Evolutionary conservation across 1,284 basidiomycete species (phyloP).

Genomic region (Sanguinoderma infundibulare): DNA sequence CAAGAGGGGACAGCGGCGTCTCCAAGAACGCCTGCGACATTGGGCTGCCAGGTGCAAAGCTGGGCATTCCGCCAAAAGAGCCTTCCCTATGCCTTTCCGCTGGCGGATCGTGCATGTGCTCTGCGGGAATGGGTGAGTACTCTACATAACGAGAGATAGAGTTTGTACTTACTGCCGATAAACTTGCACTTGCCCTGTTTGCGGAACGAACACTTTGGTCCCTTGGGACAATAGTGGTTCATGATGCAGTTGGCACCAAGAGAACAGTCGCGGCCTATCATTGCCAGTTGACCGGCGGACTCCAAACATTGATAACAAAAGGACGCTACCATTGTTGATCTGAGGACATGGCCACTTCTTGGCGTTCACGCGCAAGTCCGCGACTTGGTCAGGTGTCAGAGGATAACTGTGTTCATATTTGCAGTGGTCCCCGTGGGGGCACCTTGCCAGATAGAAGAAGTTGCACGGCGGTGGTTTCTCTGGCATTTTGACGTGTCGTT

Average conservation of each 20-base stretch:
- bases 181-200: slow-evolving; percentile 43
- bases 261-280: slow-evolving; percentile 36
- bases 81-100: slow-evolving; percentile 4
- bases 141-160: background rate
- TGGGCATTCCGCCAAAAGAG: slow-evolving; percentile 11
- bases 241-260: slow-evolving; percentile 38
- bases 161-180: slow-evolving; percentile 34
- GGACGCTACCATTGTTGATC: slow-evolving; percentile 36
- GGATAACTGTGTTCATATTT: slow-evolving; percentile 45
- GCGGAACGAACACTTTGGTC: slow-evolving; percentile 37
- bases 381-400: slow-evolving; percentile 38
- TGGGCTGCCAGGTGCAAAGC: slow-evolving; percentile 11
- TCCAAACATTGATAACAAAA: background rate
- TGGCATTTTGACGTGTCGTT: slow-evolving; percentile 13
- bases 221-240: slow-evolving; percentile 40
- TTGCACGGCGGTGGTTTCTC: slow-evolving; percentile 48
- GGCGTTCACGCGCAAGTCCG: slow-evolving; percentile 41
- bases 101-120: slow-evolving; percentile 24
- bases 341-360: slow-evolving; percentile 45
- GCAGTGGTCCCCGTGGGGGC: slow-evolving; percentile 41
- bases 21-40: slow-evolving; percentile 8
- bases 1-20: slow-evolving; percentile 21
- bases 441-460: slow-evolving; percentile 43
- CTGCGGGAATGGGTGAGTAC: slow-evolving; percentile 10
- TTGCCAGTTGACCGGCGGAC: background rate